Base-by-base conservation (phyloP, 352 stramenopile genomes). In the Phytophthora pluvialis region DNA sequence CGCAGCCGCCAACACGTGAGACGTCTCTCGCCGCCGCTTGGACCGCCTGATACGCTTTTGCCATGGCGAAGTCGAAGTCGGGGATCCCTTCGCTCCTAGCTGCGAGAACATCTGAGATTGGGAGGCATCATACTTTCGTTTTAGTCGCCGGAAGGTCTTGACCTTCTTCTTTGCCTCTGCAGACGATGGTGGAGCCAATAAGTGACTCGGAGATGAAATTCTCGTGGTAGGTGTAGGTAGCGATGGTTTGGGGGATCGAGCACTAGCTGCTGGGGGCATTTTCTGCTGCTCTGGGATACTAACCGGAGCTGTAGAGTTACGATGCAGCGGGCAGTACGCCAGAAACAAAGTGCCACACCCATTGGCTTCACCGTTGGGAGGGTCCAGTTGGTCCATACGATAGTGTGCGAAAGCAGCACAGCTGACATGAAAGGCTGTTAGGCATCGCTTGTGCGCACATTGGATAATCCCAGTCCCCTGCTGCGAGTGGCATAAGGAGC, bases 401-500 rank as follows among this genome's bases (percentile, higher is more conserved):
- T 90, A 91, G 11, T 79, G 63, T 4, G 83, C 85, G 59, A 62
- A 78, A 4, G 75, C 76, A 18, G 82, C 88, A 43, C 88, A 96
- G 33, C 80, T 94, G 16, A 94, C 84, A 61, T 96, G 88, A 67
- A 96, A 96, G 5, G 86, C 83, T 26, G 64, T 38, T 10, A 96
- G 55, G 32, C 88, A 96, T 25, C 75, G 72, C 60, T 88, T 86
- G 60, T 90, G 72, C 2, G 82, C 86, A 36, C 88, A 96, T 53
- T 96, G 88, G 32, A 96, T 89, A 48, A 93, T 78, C 1, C 88
- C 88, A 29, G 61, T 51, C 0, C 79, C 79, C 11, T 80, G 75
- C 4, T 58, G 70, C 4, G 88, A 93, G 60, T 87, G 76, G 29
- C 88, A 96, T 2, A 96, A 60, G 5, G 75, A 83, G 54, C 88